phyloP scores from a whole-genome alignment of 768 basidiomycete species.

The Podaxis sp. region DNA sequence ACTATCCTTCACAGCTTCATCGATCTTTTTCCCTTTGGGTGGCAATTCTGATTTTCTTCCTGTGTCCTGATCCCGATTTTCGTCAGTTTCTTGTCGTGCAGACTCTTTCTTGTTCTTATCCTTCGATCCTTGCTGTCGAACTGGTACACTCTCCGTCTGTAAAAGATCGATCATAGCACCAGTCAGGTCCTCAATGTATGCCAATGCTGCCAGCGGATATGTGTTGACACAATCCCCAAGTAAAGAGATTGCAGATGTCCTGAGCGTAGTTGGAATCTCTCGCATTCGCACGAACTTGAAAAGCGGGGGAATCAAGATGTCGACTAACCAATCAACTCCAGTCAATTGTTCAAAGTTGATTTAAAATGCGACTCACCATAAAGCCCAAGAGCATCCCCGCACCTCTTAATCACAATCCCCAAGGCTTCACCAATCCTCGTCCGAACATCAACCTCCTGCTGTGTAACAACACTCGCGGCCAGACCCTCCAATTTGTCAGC shows the following conservation, averaged over 20 bases:
- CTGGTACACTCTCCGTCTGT: slow-evolving; percentile 54
- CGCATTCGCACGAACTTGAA: slow-evolving; percentile 57
- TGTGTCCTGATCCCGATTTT: background rate
- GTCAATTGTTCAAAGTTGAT: background rate
- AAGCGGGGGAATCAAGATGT: slow-evolving; percentile 73
- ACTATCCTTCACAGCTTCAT: slow-evolving; percentile 10
- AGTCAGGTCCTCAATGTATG: slow-evolving; percentile 62
- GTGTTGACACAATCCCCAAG: slow-evolving; percentile 74
- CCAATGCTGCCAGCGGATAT: slow-evolving; percentile 57
- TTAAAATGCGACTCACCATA: slow-evolving; percentile 53
- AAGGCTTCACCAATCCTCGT: slow-evolving; percentile 86
- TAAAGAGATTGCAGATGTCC: slow-evolving; percentile 59
- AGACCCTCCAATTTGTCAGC: slow-evolving; percentile 50
- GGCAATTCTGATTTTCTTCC: slow-evolving; percentile 13
- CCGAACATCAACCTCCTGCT: slow-evolving; percentile 69
- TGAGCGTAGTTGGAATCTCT: slow-evolving; percentile 69
- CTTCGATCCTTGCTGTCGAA: slow-evolving; percentile 19
- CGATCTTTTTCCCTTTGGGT: background rate
- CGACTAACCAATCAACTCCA: slow-evolving; percentile 41
- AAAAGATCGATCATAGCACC: slow-evolving; percentile 77
- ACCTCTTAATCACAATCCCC: slow-evolving; percentile 69
- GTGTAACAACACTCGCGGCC: slow-evolving; percentile 43
- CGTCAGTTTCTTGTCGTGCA: background rate
- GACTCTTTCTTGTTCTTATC: background rate
- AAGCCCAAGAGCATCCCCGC: slow-evolving; percentile 64